A percentile compares a stretch with the other conserved stretches of the same genome.
Conservation (phyloP, 345 rosid species). For the Kernera saxatilis region DNA sequence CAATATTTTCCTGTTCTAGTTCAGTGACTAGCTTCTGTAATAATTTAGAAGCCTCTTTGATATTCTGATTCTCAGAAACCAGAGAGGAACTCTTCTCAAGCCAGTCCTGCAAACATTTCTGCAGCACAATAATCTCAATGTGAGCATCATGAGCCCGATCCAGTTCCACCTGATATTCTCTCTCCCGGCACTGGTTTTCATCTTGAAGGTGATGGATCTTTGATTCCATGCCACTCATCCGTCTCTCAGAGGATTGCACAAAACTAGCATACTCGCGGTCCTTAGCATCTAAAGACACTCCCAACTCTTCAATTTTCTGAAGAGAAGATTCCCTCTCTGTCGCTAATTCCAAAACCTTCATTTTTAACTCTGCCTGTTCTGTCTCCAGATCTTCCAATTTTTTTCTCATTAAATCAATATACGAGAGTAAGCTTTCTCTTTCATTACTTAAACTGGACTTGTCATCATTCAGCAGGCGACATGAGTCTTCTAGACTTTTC, state of each 20-base stretch:
- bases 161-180: conserved; percentile 59
- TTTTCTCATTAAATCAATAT: conserved; percentile 45
- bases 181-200: conserved; percentile 49
- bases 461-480: conserved; percentile 52
- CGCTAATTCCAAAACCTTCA: conserved; percentile 42
- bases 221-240: conserved; percentile 48
- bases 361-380: conserved; percentile 43
- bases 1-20: conserved; percentile 48
- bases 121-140: conserved; percentile 64
- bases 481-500: conserved; percentile 62
- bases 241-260: conserved; percentile 39
- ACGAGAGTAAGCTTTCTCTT: conserved; percentile 51
- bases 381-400: conserved; percentile 54
- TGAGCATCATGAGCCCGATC: conserved; percentile 55
- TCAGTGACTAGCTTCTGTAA: conserved; percentile 55
- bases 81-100: conserved; percentile 57
- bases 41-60: conserved; percentile 48
- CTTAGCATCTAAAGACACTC: conserved; percentile 43
- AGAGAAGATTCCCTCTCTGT: conserved; percentile 53
- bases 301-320: conserved; percentile 49
- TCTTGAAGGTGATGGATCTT: conserved; percentile 50
- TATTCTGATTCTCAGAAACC: conserved; percentile 46
- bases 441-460: conserved; percentile 46
- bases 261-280: conserved; percentile 48
- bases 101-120: conserved; percentile 55